phyloP scores from a whole-genome alignment of 2,329 filamentous ascomycete genomes.

The Verticillium nonalfalfae region DNA sequence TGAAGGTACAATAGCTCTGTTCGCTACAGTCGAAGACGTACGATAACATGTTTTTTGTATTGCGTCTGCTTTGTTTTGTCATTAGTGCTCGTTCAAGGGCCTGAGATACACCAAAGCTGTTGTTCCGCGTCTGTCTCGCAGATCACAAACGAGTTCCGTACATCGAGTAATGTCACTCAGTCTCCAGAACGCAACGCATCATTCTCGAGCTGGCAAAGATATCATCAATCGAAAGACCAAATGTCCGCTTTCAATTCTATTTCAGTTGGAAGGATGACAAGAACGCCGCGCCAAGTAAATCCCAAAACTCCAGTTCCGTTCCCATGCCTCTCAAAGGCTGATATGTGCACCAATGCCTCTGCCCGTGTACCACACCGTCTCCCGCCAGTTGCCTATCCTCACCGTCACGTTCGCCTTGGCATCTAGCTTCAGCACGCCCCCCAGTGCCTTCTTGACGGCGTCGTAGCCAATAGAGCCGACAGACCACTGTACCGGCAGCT shows the following conservation, averaged over 20 bases:
- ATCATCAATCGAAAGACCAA: too few species aligned
- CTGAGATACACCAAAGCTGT: too few species aligned
- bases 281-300: neutral
- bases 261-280: neutral
- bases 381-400: slow-evolving; percentile 66
- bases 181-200: too few species aligned
- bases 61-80: too few species aligned
- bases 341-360: slow-evolving; percentile 65
- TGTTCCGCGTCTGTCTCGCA: too few species aligned
- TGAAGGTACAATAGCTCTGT: too few species aligned
- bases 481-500: slow-evolving; percentile 76
- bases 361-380: slow-evolving; percentile 65
- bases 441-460: slow-evolving; percentile 71
- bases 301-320: slow-evolving; percentile 8
- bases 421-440: slow-evolving; percentile 72
- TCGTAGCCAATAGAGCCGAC: slow-evolving; percentile 75
- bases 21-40: too few species aligned
- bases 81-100: too few species aligned
- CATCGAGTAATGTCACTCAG: too few species aligned
- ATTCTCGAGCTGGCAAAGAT: neutral
- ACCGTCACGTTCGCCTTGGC: slow-evolving; percentile 72
- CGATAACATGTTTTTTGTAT: too few species aligned
- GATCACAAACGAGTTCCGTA: too few species aligned
- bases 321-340: slow-evolving; percentile 30
- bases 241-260: neutral